Conservation (phyloP, 2,329 filamentous ascomycete genomes). For the Pyrenochaeta sp. region DNA sequence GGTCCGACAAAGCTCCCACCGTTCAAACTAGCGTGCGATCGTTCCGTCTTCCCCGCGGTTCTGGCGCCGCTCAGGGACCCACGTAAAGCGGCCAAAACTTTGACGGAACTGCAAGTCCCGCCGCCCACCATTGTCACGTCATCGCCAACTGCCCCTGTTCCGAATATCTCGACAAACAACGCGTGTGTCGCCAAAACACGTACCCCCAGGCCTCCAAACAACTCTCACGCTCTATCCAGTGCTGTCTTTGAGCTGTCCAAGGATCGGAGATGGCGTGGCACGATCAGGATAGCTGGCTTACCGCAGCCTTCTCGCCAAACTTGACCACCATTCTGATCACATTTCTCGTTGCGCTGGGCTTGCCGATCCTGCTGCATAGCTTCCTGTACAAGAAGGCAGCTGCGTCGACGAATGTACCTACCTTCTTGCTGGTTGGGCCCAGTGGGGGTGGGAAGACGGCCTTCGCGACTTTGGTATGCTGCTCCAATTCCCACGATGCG, state of each 20-base stretch:
- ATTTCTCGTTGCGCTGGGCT: slow-evolving; percentile 72
- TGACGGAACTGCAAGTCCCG: slow-evolving; percentile 14
- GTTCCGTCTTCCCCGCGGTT: slow-evolving; percentile 24
- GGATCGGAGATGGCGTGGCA: slow-evolving; percentile 44
- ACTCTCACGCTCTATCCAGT: neutral
- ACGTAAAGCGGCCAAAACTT: slow-evolving; percentile 11
- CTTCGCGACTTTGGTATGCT: slow-evolving; percentile 76
- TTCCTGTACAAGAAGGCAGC: slow-evolving; percentile 73
- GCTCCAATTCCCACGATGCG: neutral
- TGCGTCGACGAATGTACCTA: slow-evolving; percentile 71
- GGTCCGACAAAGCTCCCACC: slow-evolving; percentile 41
- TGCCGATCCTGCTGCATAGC: slow-evolving; percentile 80
- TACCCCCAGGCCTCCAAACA: neutral
- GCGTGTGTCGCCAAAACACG: neutral
- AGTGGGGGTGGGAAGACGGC: slow-evolving; percentile 87
- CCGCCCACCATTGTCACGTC: slow-evolving; percentile 27
- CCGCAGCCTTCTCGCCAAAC: slow-evolving; percentile 56
- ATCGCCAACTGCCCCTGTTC: slow-evolving; percentile 19
- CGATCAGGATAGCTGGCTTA: slow-evolving; percentile 55
- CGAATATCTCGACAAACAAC: slow-evolving; percentile 9
- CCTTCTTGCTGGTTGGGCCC: slow-evolving; percentile 82
- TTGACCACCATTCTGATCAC: slow-evolving; percentile 69
- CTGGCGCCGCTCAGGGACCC: slow-evolving; percentile 14
- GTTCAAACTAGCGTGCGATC: slow-evolving; percentile 17
- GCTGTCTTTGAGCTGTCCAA: neutral